Percentiles rank a stretch among this genome's conserved stretches.
phyloP scores from a whole-genome alignment of 164 flowering plant genomes.

The Macadamia integrifolia region DNA sequence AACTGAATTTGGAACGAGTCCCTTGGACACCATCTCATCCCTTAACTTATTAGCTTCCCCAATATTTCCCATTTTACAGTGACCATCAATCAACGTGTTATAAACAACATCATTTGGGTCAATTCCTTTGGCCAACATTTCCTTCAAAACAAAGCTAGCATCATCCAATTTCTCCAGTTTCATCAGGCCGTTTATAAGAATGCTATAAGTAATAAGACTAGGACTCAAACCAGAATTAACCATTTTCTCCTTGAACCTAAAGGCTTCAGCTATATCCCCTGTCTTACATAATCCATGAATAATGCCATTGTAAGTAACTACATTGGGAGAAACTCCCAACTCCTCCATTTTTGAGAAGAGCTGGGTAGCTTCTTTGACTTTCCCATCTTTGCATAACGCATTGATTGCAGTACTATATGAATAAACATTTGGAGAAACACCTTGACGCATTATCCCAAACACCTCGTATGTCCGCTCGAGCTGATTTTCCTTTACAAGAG shows the following conservation, averaged over 20 bases:
- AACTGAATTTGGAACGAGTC: conserved; percentile 33
- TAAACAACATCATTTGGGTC: conserved; percentile 37
- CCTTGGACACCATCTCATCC: conserved; percentile 41
- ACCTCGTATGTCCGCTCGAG: conserved; percentile 28
- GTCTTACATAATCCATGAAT: conserved; percentile 44
- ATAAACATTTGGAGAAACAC: conserved; percentile 40
- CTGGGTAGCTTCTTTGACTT: conserved; percentile 31
- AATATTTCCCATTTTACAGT: conserved; percentile 31
- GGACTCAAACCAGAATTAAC: conserved; percentile 26
- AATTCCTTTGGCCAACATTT: conserved; percentile 32
- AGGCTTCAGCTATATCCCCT: conserved; percentile 36
- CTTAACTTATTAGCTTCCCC: conserved; percentile 33
- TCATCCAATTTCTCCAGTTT: conserved; percentile 33
- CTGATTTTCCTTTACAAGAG: conserved; percentile 40
- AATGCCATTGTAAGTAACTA: conserved; percentile 46
- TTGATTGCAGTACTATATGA: conserved; percentile 35
- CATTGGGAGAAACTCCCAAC: conserved; percentile 40
- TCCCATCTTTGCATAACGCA: conserved; percentile 38
- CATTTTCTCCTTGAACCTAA: conserved; percentile 45
- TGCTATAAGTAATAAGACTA: conserved; percentile 33
- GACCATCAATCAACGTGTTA: conserved; percentile 48
- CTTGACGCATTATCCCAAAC: conserved; percentile 25
- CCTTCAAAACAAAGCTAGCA: conserved; percentile 31
- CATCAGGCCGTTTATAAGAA: conserved; percentile 40
- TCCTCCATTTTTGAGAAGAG: conserved; percentile 43